A percentile compares a stretch with the other conserved stretches of the same genome.
Evolutionary conservation across 768 basidiomycete genomes (phyloP).

Genomic region (Ephemerocybe angulata): DNA sequence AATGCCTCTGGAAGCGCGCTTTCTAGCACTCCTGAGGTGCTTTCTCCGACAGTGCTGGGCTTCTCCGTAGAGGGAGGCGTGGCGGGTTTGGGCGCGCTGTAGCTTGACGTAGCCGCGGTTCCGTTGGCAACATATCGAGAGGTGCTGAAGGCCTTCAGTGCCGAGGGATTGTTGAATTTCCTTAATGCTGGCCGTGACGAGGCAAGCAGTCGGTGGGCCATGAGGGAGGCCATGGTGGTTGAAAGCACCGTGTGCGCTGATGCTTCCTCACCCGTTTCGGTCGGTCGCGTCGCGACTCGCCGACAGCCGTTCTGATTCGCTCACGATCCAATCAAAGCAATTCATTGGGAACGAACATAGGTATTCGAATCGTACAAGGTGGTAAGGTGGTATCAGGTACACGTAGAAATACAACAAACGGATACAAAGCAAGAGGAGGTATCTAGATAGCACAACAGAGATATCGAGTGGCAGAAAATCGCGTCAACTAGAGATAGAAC

Average conservation of each 20-base stretch:
- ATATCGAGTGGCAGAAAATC: not conserved
- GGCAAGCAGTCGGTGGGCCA: not conserved
- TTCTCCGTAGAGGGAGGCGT: not conserved
- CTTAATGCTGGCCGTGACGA: not conserved
- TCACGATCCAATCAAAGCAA: too few relatives aligned
- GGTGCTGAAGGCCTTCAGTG: not conserved
- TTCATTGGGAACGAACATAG: too few relatives aligned
- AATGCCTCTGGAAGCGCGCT: conserved; percentile 14
- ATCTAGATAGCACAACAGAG: not conserved
- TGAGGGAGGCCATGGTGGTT: not conserved
- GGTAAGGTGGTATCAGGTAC: not conserved
- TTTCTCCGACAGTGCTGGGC: too few relatives aligned
- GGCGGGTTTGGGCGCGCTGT: not conserved
- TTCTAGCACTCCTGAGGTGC: not conserved
- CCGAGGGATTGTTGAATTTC: not conserved
- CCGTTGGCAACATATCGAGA: not conserved
- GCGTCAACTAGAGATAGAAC: conserved; percentile 58
- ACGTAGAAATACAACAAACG: not conserved
- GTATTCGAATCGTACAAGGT: not conserved
- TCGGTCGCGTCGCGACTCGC: too few relatives aligned
- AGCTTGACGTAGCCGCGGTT: not conserved
- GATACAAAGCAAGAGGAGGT: not conserved
- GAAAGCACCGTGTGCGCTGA: not conserved
- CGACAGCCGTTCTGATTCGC: too few relatives aligned
- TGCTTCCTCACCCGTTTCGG: not conserved